Evolutionary conservation across 2,329 filamentous ascomycete genomes (phyloP), one percentile per base, ranked within the genome.

Genomic region (Talaromyces sp.): DNA sequence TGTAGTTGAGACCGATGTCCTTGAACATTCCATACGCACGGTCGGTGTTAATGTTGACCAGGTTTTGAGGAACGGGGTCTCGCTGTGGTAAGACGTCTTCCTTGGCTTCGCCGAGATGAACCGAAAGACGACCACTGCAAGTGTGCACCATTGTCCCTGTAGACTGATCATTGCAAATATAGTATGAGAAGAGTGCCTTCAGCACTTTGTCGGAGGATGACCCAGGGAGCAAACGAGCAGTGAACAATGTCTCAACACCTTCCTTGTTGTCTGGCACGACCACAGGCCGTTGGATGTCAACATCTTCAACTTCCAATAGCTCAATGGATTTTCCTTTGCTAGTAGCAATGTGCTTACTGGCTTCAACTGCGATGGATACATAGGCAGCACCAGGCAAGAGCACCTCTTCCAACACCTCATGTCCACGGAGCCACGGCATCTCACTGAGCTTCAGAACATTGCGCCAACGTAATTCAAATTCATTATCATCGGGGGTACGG

Each of bases 341-440:
- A 11, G 42, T 22, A 5, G 58, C 63, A 4, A 65, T 15, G 2
- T 25, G 10, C 15, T 39, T 57, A 6, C 65, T 22, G 10, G 70
- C 64, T 39, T 75, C 71, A 0, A 71, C 60, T 1, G 70, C 70
- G 32, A 71, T 71, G 1, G 63, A 65, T 4, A 72, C 58, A 39
- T 70, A 75, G 1, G 66, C 72, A 6, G 71, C 68, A 4, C 66
- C 70, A 5, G 73, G 73, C 32, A 73, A 71, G 8, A 74, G 63
- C 8, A 68, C 66, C 54, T 73, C 68, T 1, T 67, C 67, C 49
- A 74, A 72, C 2, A 77, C 61, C 39, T 67, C 65, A 55, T 77
- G 75, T 56, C 70, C 70, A 3, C 32, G 44, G 5, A 77, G 60
- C 75, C 75, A 77, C 0, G 71, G 65, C 9, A 75, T 63, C 53